Evolutionary conservation across 345 rosid species (phyloP).

Genomic region (Moricandia arvensis): DNA sequence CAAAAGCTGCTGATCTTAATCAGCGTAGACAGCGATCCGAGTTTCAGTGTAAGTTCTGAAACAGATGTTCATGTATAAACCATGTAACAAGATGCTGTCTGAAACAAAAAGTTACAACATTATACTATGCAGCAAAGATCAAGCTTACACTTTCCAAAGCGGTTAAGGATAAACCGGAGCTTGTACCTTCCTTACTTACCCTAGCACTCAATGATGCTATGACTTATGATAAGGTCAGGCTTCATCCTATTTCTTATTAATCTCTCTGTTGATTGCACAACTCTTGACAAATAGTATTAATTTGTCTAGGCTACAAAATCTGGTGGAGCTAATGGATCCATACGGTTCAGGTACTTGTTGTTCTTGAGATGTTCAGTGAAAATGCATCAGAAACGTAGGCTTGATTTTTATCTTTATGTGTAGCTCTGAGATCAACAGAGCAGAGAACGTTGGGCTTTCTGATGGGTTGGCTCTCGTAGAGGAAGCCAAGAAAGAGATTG

Average conservation of each 20-base stretch:
- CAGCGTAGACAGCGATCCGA: slow-evolving; percentile 93
- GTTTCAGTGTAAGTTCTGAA: slow-evolving; percentile 55
- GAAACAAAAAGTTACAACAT: neutral
- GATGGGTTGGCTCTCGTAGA: slow-evolving; percentile 59
- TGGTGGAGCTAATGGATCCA: slow-evolving; percentile 93
- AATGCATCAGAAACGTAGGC: neutral
- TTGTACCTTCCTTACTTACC: slow-evolving; percentile 62
- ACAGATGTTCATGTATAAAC: neutral
- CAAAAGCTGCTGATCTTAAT: slow-evolving; percentile 81
- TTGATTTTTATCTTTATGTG: slow-evolving; percentile 32
- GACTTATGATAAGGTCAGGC: slow-evolving; percentile 89
- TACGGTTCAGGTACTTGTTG: slow-evolving; percentile 70
- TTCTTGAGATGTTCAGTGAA: neutral
- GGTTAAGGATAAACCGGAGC: slow-evolving; percentile 64
- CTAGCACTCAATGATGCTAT: slow-evolving; percentile 78
- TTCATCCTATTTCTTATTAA: neutral
- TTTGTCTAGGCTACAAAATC: slow-evolving; percentile 77
- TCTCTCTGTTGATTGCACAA: neutral
- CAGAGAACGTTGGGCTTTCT: slow-evolving; percentile 77
- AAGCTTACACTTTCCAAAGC: slow-evolving; percentile 49
- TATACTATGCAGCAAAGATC: slow-evolving; percentile 55
- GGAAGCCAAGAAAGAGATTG: slow-evolving; percentile 71
- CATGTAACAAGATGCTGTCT: neutral
- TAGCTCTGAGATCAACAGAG: slow-evolving; percentile 95
- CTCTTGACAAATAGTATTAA: neutral